phyloP scores from a whole-genome alignment of 371 early-diverging fungal species.

The Amoeboaphelidium protococcarum region DNA sequence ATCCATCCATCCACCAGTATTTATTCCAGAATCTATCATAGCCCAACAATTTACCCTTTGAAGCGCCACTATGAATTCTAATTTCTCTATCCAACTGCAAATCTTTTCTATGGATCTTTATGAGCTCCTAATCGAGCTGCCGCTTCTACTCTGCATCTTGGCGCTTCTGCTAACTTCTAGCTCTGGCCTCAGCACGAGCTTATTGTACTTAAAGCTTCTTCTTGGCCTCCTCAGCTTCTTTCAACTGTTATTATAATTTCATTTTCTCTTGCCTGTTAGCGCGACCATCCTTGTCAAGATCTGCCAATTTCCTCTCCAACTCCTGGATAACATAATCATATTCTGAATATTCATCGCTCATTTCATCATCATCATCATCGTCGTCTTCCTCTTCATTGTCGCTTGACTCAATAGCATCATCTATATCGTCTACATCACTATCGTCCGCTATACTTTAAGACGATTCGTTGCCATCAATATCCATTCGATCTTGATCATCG shows the following conservation, averaged over 20 bases:
- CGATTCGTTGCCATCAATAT: neutral
- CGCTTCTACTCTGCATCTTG: neutral
- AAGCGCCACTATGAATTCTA: neutral
- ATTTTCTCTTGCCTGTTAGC: neutral
- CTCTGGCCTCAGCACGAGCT: neutral
- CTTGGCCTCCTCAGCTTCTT: neutral
- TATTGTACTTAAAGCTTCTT: neutral
- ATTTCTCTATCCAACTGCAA: neutral
- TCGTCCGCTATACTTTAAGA: neutral
- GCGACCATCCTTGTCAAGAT: neutral
- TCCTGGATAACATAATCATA: neutral
- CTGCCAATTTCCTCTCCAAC: neutral
- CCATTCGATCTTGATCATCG: too few species aligned
- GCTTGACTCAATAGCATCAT: neutral
- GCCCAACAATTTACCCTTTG: constrained; percentile 39
- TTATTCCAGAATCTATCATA: constrained; percentile 49
- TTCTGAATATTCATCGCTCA: neutral
- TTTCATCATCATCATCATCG: neutral
- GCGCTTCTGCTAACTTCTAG: neutral
- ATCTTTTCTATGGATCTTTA: neutral
- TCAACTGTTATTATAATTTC: neutral
- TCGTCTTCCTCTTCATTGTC: neutral
- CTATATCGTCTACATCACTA: neutral
- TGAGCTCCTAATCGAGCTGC: neutral
- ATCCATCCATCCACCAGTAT: constrained; percentile 62